Evolutionary conservation across 2,329 filamentous ascomycete genomes (phyloP).

Genomic region (Didymella lethalis): DNA sequence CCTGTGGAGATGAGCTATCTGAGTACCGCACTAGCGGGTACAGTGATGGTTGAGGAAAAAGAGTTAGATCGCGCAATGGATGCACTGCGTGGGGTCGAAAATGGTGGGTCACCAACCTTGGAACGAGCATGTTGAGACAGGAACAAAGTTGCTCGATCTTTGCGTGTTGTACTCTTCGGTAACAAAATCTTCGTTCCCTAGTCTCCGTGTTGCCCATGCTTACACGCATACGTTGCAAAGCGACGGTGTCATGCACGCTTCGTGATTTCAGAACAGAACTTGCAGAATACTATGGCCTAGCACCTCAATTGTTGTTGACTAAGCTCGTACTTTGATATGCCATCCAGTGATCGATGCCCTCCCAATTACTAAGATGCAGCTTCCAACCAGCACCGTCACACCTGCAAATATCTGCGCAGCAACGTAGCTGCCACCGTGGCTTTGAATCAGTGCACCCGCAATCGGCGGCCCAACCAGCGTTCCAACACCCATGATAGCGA

Average conservation of each 20-base stretch:
- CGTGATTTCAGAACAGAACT: too few species aligned
- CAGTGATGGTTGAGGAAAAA: slow-evolving; percentile 81
- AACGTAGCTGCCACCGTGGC: slow-evolving; percentile 52
- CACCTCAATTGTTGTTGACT: not conserved
- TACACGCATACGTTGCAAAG: too few species aligned
- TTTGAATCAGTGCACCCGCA: slow-evolving; percentile 56
- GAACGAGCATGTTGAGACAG: too few species aligned
- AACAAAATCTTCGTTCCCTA: too few species aligned
- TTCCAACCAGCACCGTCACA: slow-evolving; percentile 41
- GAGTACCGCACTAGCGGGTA: slow-evolving; percentile 86
- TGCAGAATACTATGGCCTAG: too few species aligned
- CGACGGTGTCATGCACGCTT: too few species aligned
- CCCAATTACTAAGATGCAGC: slow-evolving; percentile 39
- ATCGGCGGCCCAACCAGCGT: slow-evolving; percentile 57
- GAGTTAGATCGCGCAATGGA: slow-evolving; percentile 77
- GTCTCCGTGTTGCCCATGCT: too few species aligned
- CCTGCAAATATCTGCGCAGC: slow-evolving; percentile 55
- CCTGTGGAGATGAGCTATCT: slow-evolving; percentile 85
- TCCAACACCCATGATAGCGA: slow-evolving; percentile 56
- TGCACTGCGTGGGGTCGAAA: slow-evolving; percentile 63
- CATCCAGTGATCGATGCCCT: slow-evolving; percentile 44
- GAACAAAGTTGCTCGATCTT: too few species aligned
- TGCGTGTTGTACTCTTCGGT: too few species aligned
- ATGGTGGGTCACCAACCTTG: slow-evolving; percentile 25
- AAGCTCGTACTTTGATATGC: slow-evolving; percentile 38